Base-by-base conservation (phyloP, 805 yeast genomes). In the Saccharomycodes ludwigii region DNA sequence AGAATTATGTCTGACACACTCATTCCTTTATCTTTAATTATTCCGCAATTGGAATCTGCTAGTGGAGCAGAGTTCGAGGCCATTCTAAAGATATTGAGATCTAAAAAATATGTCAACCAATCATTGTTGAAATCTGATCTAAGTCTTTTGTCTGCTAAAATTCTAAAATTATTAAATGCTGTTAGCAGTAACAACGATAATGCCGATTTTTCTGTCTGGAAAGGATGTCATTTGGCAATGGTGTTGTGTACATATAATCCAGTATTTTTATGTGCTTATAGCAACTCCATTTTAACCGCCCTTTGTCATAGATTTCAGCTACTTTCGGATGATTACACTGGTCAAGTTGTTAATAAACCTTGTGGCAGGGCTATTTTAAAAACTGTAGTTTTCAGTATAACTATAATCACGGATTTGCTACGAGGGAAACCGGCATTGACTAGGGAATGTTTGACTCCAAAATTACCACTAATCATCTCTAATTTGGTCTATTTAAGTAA, bases 381-480 rank as follows among this genome's bases (percentile, higher is more conserved):
- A 24, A 48, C 59, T 27, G 39, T 61, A 12, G 41, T 50, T 2
- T 41, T 46, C 15, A 43, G 64, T 3, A 21, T 53, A 38, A 41
- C 50, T 15, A 40, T 44, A 9, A 26, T 62, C 12, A 52, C 58
- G 33, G 47, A 49, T 19, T 58, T 65, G 29, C 73, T 77, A 35
- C 71, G 80, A 48, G 88, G 84, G 2, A 85, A 85, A 47, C 83
- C 94, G 1, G 76, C 85, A 1, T 63, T 88, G 25, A 76, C 88
- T 3, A 69, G 96, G 49, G 95, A 85, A 47, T 60, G 79, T 6
- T 65, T 84, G 35, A 81, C 94, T 2, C 93, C 95, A 6, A 76
- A 76, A 43, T 59, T 88, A 35, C 72, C 81, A 7, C 61, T 64
- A 2, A 70, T 79, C 26, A 69, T 83, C 36, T 54, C 68, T 12